Evolutionary conservation across 495 filamentous ascomycete species (phyloP).

Genomic region (Lasiosphaeria ovina): DNA sequence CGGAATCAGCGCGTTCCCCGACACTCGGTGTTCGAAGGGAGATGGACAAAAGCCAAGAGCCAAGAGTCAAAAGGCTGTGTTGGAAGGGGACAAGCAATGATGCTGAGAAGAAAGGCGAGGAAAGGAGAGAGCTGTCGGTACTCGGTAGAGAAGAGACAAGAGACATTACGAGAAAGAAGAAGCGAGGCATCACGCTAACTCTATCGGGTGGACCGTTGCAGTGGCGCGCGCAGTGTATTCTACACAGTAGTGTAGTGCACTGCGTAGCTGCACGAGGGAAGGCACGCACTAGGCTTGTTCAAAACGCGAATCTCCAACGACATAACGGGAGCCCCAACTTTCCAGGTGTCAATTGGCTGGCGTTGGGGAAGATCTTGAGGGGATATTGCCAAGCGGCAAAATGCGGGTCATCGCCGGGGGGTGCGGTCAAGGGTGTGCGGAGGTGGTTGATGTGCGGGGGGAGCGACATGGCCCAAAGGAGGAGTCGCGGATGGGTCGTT

Average conservation of each 20-base stretch:
- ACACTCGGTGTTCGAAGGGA: neutral
- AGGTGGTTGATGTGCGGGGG: neutral
- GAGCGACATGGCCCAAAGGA: neutral
- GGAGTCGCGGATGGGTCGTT: constrained; percentile 6
- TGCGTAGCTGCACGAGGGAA: too few species aligned
- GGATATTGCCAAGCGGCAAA: constrained; percentile 10
- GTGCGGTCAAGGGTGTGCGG: neutral
- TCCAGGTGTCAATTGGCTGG: neutral
- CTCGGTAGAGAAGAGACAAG: too few species aligned
- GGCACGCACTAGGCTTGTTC: neutral
- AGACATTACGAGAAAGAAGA: too few species aligned
- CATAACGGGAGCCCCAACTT: neutral
- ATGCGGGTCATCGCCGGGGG: constrained; percentile 14
- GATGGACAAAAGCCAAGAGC: neutral
- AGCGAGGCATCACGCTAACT: too few species aligned
- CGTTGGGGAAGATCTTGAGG: neutral
- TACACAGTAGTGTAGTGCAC: too few species aligned
- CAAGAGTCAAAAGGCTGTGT: neutral
- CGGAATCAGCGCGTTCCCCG: neutral
- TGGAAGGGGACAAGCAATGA: neutral
- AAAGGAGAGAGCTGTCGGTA: too few species aligned
- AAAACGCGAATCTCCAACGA: neutral
- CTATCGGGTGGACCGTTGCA: too few species aligned
- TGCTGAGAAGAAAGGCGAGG: neutral
- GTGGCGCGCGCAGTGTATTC: too few species aligned